phyloP scores from a whole-genome alignment of 768 basidiomycete species.

The Strobilomyces confusus region DNA sequence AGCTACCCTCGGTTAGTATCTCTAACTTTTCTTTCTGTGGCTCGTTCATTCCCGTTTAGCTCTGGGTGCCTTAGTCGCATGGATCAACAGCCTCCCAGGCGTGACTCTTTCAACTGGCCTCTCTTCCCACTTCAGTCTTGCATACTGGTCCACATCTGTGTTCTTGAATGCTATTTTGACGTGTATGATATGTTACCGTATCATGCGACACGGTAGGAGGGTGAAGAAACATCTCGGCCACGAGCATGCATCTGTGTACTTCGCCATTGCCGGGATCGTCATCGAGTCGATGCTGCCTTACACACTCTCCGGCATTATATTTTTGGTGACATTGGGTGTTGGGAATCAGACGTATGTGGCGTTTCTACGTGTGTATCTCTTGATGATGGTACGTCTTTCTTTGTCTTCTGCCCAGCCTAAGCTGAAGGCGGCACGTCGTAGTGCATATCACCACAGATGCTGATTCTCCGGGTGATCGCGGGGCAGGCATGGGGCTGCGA shows the following conservation, averaged over 20 bases:
- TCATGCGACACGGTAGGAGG: background rate
- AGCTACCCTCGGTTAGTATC: background rate
- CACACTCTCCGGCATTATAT: background rate
- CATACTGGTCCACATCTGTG: background rate
- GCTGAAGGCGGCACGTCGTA: background rate
- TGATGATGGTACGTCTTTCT: background rate
- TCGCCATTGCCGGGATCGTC: background rate
- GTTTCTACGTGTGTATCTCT: background rate
- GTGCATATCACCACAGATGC: constrained; percentile 19
- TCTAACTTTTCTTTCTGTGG: no score
- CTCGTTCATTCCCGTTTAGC: background rate
- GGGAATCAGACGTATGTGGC: background rate
- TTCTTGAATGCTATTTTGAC: background rate
- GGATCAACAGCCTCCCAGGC: background rate
- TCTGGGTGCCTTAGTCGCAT: background rate
- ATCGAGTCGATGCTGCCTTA: background rate
- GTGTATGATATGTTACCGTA: background rate
- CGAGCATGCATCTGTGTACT: background rate
- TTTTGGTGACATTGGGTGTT: background rate
- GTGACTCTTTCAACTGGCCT: background rate
- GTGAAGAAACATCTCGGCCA: background rate
- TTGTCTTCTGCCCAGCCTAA: background rate
- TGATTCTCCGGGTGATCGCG: background rate
- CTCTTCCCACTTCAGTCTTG: background rate
- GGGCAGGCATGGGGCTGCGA: background rate